Percentiles rank a stretch among this genome's conserved stretches.
Conservation (phyloP, 2,329 filamentous ascomycete species). For the Parascedosporium putredinis region DNA sequence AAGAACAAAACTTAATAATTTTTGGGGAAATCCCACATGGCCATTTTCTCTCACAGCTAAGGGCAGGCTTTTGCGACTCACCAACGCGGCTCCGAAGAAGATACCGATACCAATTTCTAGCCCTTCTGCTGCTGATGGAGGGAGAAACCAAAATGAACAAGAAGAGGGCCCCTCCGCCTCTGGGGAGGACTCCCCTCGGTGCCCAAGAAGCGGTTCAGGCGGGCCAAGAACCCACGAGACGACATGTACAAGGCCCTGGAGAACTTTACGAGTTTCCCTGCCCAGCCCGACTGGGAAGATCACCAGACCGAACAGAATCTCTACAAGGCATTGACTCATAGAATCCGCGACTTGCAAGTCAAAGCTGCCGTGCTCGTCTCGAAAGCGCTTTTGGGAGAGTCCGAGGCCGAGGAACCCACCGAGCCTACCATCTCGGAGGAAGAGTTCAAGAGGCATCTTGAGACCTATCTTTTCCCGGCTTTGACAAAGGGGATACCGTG, state of each 20-base stretch:
- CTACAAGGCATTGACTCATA: slow-evolving; percentile 6
- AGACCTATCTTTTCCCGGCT: slow-evolving; percentile 68
- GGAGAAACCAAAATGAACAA: neutral
- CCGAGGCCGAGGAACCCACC: slow-evolving; percentile 1
- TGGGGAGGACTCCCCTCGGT: slow-evolving; percentile 1
- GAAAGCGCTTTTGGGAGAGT: slow-evolving; percentile 3
- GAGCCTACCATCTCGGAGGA: slow-evolving; percentile 3
- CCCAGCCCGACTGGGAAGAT: slow-evolving; percentile 4
- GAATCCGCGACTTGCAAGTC: slow-evolving; percentile 4
- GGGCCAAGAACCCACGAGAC: slow-evolving; percentile 7
- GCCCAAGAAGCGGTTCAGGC: slow-evolving; percentile 5
- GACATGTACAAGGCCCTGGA: slow-evolving; percentile 7
- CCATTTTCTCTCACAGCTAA: neutral
- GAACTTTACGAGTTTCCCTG: slow-evolving; percentile 2
- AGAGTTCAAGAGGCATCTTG: slow-evolving; percentile 44
- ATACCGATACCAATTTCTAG: no score
- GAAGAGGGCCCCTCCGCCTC: slow-evolving; percentile 4
- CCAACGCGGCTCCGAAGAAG: no score
- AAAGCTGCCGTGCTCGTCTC: neutral
- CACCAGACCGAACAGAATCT: slow-evolving; percentile 4
- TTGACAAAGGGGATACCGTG: slow-evolving; percentile 88
- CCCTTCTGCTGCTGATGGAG: no score
- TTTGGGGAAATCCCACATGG: neutral
- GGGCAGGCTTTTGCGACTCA: neutral
- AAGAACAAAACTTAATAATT: neutral